These are phyloP conservation scores for Populus hybrid DNA, from an alignment of 441 rosid genomes.

Conservation along the genomic window DNA sequence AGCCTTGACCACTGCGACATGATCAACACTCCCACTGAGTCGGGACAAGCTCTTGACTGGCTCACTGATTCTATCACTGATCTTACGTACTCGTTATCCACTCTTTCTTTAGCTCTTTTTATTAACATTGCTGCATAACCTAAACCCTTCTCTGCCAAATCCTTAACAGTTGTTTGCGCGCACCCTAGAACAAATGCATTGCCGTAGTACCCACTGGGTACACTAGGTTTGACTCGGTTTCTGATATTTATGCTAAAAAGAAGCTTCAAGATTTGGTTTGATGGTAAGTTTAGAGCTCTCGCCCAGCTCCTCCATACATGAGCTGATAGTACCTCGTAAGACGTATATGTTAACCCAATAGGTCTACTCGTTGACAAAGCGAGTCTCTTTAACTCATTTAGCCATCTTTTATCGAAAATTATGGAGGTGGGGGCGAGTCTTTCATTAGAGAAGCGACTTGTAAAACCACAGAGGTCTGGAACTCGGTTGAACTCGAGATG, in stretches of 20 bases:
- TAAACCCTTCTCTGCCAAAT: constrained; percentile 51
- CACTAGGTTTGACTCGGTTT: constrained; percentile 60
- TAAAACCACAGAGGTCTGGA: constrained; percentile 57
- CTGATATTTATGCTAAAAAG: constrained; percentile 66
- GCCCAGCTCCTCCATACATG: constrained; percentile 91
- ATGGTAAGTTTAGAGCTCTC: constrained; percentile 54
- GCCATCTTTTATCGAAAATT: constrained; percentile 34
- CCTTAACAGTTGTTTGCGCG: constrained; percentile 54
- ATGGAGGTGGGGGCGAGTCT: constrained; percentile 59
- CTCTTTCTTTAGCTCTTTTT: constrained; percentile 60
- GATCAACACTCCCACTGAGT: constrained; percentile 69
- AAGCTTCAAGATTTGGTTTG: constrained; percentile 61
- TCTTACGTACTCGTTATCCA: constrained; percentile 49
- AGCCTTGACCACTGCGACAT: constrained; percentile 83
- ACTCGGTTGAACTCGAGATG: constrained; percentile 58
- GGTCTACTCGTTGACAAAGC: constrained; percentile 32
- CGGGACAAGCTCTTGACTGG: constrained; percentile 45
- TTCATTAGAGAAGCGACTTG: constrained; percentile 51
- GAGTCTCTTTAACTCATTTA: constrained; percentile 50
- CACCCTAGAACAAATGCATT: constrained; percentile 81
- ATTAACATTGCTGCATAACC: constrained; percentile 52
- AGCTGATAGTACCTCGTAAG: constrained; percentile 74
- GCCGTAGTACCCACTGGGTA: constrained; percentile 75
- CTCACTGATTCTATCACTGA: constrained; percentile 64
- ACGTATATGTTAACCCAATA: constrained; percentile 37